Evolutionary conservation across 2,329 filamentous ascomycete species (phyloP).

Genomic region (Cercospora janseana): DNA sequence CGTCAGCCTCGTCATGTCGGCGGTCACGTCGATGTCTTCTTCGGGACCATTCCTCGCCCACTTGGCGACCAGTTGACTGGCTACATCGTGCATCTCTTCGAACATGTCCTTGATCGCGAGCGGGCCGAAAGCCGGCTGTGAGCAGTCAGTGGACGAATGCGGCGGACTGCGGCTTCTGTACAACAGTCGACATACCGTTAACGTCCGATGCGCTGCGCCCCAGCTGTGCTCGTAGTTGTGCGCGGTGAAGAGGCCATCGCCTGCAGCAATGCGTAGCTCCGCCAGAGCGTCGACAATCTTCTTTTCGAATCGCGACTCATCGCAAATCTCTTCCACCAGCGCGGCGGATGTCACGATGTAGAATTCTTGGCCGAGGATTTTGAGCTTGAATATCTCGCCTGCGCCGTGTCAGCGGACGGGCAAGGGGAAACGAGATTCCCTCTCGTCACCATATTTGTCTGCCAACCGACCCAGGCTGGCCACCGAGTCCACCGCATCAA

Average conservation of each 20-base stretch:
- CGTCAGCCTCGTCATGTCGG: conserved; percentile 70
- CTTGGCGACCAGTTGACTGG: conserved; percentile 35
- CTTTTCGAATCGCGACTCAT: conserved; percentile 56
- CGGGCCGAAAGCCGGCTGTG: conserved; percentile 63
- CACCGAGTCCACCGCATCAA: conserved; percentile 58
- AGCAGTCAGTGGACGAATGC: conserved; percentile 34
- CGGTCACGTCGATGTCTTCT: conserved; percentile 57
- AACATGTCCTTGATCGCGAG: conserved; percentile 68
- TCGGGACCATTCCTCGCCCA: conserved; percentile 52
- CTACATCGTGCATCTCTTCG: conserved; percentile 37
- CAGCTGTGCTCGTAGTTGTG: conserved; percentile 42
- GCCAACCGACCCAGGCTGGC: conserved; percentile 54
- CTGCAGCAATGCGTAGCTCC: conserved; percentile 58
- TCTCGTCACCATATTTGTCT: conserved; percentile 21
- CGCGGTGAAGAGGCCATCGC: conserved; percentile 44
- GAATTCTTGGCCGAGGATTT: conserved; percentile 11
- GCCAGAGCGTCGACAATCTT: conserved; percentile 50
- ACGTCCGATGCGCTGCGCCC: conserved; percentile 42
- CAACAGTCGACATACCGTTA: conserved; percentile 46
- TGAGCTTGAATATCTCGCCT: conserved; percentile 21
- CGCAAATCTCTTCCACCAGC: conserved; percentile 41
- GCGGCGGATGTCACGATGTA: conserved; percentile 18
- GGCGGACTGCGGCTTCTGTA: conserved; percentile 40
- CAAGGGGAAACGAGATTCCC: neutral
- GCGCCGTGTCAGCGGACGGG: neutral